Evolutionary conservation across 805 yeast species (phyloP).

Genomic region (Candida hungchunana): DNA sequence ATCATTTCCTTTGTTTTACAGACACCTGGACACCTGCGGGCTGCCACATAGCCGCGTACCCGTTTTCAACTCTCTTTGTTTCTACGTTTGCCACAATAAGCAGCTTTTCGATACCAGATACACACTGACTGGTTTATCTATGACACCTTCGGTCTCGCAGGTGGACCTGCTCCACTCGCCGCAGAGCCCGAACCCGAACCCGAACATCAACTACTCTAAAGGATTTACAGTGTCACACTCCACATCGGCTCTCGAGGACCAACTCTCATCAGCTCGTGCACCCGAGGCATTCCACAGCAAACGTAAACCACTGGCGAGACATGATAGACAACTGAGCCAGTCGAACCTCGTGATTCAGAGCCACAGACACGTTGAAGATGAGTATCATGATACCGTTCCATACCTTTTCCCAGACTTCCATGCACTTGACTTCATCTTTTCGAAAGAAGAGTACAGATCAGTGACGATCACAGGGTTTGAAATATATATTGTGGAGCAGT

Average conservation of each 20-base stretch:
- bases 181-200: slow-evolving; percentile 6
- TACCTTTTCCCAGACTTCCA: slow-evolving; percentile 53
- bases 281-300: neutral
- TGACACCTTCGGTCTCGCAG: slow-evolving; percentile 10
- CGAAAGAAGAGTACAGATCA: slow-evolving; percentile 40
- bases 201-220: too few species aligned
- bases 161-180: slow-evolving; percentile 2
- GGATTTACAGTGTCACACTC: slow-evolving; percentile 1
- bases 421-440: slow-evolving; percentile 45
- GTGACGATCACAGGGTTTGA: slow-evolving; percentile 70
- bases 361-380: slow-evolving; percentile 1
- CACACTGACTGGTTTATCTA: neutral
- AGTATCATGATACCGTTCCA: slow-evolving; percentile 9
- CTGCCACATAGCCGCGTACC: too few species aligned
- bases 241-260: slow-evolving; percentile 1
- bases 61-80: too few species aligned
- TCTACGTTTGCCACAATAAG: too few species aligned
- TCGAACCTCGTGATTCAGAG: neutral
- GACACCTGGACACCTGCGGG: neutral
- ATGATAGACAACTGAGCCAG: slow-evolving; percentile 6
- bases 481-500: slow-evolving; percentile 88
- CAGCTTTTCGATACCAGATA: too few species aligned
- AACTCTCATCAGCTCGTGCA: neutral
- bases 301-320: slow-evolving; percentile 1
- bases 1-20: neutral